These are phyloP conservation scores for Sporothrix pseudoabietina DNA, from an alignment of 2,329 filamentous ascomycete species.

Conservation along the genomic window DNA sequence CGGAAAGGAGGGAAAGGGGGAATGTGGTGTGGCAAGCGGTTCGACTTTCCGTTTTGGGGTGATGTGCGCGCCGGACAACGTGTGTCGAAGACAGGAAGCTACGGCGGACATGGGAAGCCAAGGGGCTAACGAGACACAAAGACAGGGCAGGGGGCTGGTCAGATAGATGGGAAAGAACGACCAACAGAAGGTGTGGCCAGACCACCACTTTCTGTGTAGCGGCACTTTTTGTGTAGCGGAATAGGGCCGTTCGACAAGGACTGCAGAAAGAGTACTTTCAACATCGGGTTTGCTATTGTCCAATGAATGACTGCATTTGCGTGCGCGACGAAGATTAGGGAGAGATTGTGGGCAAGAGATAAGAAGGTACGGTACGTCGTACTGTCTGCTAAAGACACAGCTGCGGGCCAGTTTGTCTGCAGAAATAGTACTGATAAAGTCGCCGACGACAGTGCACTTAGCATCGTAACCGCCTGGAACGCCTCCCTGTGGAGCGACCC, in stretches of 20 bases:
- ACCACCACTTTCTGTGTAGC: not conserved
- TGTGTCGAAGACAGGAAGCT: not conserved
- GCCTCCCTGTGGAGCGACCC: slow-evolving; percentile 2
- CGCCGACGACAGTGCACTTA: not conserved
- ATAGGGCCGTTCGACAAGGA: not conserved
- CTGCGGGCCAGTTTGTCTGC: not conserved
- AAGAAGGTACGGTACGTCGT: not conserved
- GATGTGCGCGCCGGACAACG: not conserved
- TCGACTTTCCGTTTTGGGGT: slow-evolving; percentile 16
- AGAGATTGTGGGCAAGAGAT: not conserved
- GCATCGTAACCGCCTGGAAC: not conserved
- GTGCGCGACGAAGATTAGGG: not conserved
- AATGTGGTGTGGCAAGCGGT: not conserved
- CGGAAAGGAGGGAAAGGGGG: not conserved
- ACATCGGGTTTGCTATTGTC: not conserved
- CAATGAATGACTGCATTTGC: not conserved
- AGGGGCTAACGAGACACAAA: not conserved
- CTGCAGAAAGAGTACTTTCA: not conserved
- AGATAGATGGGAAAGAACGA: not conserved
- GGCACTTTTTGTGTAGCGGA: too few species aligned
- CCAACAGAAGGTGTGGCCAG: not conserved
- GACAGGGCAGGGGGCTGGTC: not conserved
- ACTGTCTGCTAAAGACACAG: not conserved
- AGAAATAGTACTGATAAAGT: not conserved
- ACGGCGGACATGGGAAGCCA: too few species aligned